Percentiles rank a stretch among this genome's conserved stretches.
Conservation (phyloP, 805 yeast genomes). For the Yarrowia keelungensis region DNA sequence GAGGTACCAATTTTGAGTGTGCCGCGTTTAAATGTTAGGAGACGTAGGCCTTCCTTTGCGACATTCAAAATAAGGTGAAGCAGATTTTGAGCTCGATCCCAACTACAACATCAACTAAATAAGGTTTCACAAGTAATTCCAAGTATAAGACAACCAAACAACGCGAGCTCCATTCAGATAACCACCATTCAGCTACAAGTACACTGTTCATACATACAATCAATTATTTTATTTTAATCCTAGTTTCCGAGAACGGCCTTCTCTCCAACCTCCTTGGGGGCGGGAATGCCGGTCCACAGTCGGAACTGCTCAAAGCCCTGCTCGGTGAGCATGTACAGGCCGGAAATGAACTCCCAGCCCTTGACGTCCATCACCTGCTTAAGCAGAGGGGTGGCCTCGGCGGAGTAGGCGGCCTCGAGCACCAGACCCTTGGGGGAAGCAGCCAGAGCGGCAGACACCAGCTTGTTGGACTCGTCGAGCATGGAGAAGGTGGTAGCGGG, state of each 20-base stretch:
- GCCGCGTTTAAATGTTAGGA: too few relatives aligned
- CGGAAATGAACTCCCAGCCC: conserved; percentile 85
- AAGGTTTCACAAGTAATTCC: too few relatives aligned
- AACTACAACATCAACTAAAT: too few relatives aligned
- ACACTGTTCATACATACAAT: too few relatives aligned
- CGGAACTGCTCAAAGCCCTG: conserved; percentile 91
- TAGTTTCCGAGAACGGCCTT: conserved; percentile 40
- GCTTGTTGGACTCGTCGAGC: conserved; percentile 60
- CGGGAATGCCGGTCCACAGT: conserved; percentile 62
- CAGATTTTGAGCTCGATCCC: too few relatives aligned
- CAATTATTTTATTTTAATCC: not conserved
- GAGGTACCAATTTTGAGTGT: too few relatives aligned
- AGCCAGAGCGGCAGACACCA: conserved; percentile 55
- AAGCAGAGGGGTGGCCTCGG: conserved; percentile 87
- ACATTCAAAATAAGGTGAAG: too few relatives aligned
- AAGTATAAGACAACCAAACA: too few relatives aligned
- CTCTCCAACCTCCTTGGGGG: conserved; percentile 46
- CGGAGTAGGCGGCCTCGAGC: conserved; percentile 95
- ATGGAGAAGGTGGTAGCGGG: conserved; percentile 74
- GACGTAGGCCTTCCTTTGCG: too few relatives aligned
- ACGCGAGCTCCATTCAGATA: too few relatives aligned
- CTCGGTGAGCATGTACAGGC: conserved; percentile 88
- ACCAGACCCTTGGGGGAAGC: conserved; percentile 51
- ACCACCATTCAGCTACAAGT: not conserved
- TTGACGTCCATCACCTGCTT: conserved; percentile 65